Percentiles rank a stretch among this genome's conserved stretches.
These are phyloP conservation scores for Trichopus zeylanicus DNA, from an alignment of 116 monocot genomes.

Conservation along the genomic window DNA sequence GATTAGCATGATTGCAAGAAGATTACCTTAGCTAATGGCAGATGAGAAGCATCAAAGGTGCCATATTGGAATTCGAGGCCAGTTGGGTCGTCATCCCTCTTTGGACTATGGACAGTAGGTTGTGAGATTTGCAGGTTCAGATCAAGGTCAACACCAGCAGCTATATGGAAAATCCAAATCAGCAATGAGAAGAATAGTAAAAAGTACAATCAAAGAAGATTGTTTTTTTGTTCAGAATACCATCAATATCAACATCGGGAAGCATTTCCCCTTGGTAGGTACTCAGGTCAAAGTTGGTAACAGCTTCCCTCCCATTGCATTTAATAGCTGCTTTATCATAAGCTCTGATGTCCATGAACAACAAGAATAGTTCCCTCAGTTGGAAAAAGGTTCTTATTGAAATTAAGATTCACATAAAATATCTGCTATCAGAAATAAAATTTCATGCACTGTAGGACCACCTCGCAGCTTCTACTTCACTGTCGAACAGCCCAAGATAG, in stretches of 20 bases:
- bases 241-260: slow-evolving; percentile 30
- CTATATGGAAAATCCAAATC: neutral
- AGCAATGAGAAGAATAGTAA: too few relatives aligned
- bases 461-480: slow-evolving; percentile 93
- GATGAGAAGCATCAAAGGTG: slow-evolving; percentile 1
- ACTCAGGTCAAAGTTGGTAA: slow-evolving; percentile 87
- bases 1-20: neutral
- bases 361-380: slow-evolving; percentile 4
- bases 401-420: neutral
- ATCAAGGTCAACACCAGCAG: slow-evolving; percentile 1
- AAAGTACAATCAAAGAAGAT: neutral
- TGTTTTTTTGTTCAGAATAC: slow-evolving; percentile 13
- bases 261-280: slow-evolving; percentile 51
- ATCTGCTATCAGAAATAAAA: slow-evolving; percentile 9
- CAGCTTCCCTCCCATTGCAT: slow-evolving; percentile 78
- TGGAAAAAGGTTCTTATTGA: slow-evolving; percentile 5
- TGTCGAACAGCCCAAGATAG: slow-evolving; percentile 93
- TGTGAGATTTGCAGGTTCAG: slow-evolving; percentile 10
- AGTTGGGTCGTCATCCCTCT: neutral
- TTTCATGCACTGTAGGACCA: slow-evolving; percentile 17
- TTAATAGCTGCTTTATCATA: slow-evolving; percentile 92
- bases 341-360: slow-evolving; percentile 42
- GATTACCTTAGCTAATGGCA: neutral
- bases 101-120: slow-evolving; percentile 2
- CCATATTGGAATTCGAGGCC: neutral